phyloP scores from a whole-genome alignment of 2,329 filamentous ascomycete species.

The Diaporthe eres region DNA sequence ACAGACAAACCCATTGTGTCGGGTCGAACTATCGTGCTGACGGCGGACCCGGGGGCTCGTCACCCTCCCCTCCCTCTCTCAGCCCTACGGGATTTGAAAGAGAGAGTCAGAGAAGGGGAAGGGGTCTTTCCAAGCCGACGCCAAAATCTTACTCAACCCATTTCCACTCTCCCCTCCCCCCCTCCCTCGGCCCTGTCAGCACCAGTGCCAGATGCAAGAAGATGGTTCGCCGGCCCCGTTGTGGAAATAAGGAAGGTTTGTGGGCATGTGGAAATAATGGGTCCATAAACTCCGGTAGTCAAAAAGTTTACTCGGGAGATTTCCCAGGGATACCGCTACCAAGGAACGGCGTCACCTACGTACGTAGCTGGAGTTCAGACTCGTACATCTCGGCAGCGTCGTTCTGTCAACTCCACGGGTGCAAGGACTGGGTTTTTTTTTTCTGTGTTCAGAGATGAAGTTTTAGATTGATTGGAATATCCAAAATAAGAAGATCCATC shows the following conservation, averaged over 20 bases:
- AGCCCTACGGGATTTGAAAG: constrained; percentile 5
- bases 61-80: background rate
- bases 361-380: background rate
- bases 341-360: background rate
- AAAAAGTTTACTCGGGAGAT: background rate
- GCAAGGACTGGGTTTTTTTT: too few species aligned
- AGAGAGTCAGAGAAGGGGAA: too few species aligned
- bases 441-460: background rate
- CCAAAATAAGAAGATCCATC: constrained; percentile 6
- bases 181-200: background rate
- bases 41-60: constrained; percentile 30
- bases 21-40: constrained; percentile 22
- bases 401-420: background rate
- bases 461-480: constrained; percentile 16
- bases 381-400: background rate
- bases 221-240: background rate
- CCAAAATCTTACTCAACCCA: constrained; percentile 11
- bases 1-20: constrained; percentile 25
- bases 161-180: too few species aligned
- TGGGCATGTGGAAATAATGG: constrained; percentile 5
- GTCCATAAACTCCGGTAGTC: background rate
- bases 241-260: background rate
- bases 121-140: background rate
- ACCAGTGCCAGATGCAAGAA: too few species aligned
- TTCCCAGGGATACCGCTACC: background rate